Evolutionary conservation across 2,329 filamentous ascomycete species (phyloP).

Genomic region (Colletotrichum liaoningense): DNA sequence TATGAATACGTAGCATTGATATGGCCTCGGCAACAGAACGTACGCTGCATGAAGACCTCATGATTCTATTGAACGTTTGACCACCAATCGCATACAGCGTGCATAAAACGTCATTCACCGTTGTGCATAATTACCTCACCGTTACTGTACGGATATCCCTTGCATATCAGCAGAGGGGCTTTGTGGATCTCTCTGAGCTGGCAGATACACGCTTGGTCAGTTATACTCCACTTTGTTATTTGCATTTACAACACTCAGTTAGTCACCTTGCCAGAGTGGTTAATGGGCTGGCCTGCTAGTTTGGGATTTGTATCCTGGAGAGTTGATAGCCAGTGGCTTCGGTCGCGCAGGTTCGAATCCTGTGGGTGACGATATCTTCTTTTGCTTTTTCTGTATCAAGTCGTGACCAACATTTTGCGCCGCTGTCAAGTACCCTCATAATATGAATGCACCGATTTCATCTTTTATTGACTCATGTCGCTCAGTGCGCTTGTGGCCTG

Average conservation of each 20-base stretch:
- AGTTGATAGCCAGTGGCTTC: conserved; percentile 33
- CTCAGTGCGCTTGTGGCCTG: neutral
- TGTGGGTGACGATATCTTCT: conserved; percentile 22
- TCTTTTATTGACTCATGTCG: neutral
- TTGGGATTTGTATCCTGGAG: neutral
- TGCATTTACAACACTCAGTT: fast-evolving
- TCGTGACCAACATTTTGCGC: too few species aligned
- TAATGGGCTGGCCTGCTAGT: conserved; percentile 36
- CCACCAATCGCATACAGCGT: neutral
- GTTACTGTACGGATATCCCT: neutral
- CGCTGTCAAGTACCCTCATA: too few species aligned
- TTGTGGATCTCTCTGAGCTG: neutral
- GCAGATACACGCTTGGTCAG: too few species aligned
- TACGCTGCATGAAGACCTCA: neutral
- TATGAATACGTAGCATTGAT: neutral
- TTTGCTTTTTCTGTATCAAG: neutral
- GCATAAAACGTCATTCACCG: neutral
- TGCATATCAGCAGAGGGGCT: neutral
- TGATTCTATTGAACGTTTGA: neutral
- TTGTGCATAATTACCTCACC: neutral
- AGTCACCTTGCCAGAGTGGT: conserved; percentile 36
- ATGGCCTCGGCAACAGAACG: neutral
- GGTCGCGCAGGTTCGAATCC: conserved; percentile 36
- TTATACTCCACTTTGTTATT: fast-evolving
- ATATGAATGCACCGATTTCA: neutral